Percentiles rank a stretch among this genome's conserved stretches.
These are phyloP conservation scores for Glebionis coronaria DNA, from an alignment of 129 eudicot species.

Conservation along the genomic window DNA sequence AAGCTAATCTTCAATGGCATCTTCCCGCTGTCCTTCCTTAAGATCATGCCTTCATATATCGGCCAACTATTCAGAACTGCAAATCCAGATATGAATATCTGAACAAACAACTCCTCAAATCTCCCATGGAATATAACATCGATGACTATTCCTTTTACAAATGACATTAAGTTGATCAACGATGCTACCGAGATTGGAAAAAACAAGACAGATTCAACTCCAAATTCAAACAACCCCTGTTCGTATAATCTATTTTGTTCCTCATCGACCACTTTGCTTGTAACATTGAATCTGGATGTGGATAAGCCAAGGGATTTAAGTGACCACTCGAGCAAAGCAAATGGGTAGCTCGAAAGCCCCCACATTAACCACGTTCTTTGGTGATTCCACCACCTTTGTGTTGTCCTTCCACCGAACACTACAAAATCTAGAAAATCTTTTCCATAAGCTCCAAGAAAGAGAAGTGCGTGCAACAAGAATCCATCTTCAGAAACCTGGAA, in stretches of 20 bases:
- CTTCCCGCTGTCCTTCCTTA: slow-evolving; percentile 56
- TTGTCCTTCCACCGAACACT: slow-evolving; percentile 29
- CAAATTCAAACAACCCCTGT: slow-evolving; percentile 56
- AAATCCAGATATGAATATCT: slow-evolving; percentile 52
- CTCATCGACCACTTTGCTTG: slow-evolving; percentile 46
- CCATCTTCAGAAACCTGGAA: slow-evolving; percentile 45
- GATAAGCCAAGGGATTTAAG: slow-evolving; percentile 34
- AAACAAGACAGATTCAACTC: slow-evolving; percentile 48
- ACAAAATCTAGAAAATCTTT: slow-evolving; percentile 53
- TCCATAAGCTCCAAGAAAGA: slow-evolving; percentile 56
- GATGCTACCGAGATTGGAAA: slow-evolving; percentile 39
- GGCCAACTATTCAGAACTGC: slow-evolving; percentile 56
- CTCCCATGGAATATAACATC: slow-evolving; percentile 7
- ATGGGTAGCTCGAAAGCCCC: slow-evolving; percentile 36
- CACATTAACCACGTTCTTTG: slow-evolving; percentile 66
- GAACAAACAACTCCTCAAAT: slow-evolving; percentile 30
- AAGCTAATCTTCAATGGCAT: slow-evolving; percentile 51
- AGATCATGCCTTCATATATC: slow-evolving; percentile 52
- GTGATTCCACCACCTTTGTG: slow-evolving; percentile 55
- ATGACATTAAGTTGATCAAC: slow-evolving; percentile 26
- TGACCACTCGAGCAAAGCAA: slow-evolving; percentile 41
- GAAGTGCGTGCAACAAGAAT: slow-evolving; percentile 32
- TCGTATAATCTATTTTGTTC: slow-evolving; percentile 45
- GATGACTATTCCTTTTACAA: slow-evolving; percentile 24
- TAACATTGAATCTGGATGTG: slow-evolving; percentile 43